Evolutionary conservation across 106 monocot genomes (phyloP).

Genomic region (Apostasia ramifera): DNA sequence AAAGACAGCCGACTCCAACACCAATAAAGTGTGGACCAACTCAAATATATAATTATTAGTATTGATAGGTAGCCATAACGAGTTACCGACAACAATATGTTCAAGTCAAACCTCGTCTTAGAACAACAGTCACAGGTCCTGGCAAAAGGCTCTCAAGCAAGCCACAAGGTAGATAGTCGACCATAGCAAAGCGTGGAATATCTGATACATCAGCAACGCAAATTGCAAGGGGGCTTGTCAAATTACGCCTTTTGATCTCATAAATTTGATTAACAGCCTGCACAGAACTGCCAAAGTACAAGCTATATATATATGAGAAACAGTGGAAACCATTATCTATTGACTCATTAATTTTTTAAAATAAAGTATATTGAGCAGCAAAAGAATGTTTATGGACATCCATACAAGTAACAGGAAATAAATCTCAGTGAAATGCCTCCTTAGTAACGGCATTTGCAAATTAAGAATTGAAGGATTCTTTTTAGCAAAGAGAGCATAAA

Average conservation of each 20-base stretch:
- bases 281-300: constrained; percentile 52
- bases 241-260: constrained; percentile 79
- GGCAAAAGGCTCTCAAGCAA: constrained; percentile 80
- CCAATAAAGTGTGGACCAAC: too few relatives aligned
- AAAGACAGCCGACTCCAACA: too few relatives aligned
- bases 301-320: background rate
- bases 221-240: constrained; percentile 80
- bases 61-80: background rate
- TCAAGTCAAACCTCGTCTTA: constrained; percentile 49
- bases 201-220: constrained; percentile 91
- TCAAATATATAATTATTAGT: background rate
- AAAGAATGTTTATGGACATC: too few relatives aligned
- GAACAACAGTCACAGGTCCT: constrained; percentile 88
- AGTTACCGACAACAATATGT: background rate
- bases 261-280: constrained; percentile 72
- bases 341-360: too few relatives aligned
- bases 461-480: too few relatives aligned
- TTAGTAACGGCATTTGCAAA: too few relatives aligned
- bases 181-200: constrained; percentile 64
- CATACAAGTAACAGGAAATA: too few relatives aligned
- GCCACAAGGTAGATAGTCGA: constrained; percentile 65
- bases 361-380: too few relatives aligned
- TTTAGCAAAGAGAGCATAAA: too few relatives aligned
- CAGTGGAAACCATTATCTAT: background rate
- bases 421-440: too few relatives aligned